These are phyloP conservation scores for Agrostemma githago DNA, from an alignment of 148 eudicot species.

Conservation along the genomic window DNA sequence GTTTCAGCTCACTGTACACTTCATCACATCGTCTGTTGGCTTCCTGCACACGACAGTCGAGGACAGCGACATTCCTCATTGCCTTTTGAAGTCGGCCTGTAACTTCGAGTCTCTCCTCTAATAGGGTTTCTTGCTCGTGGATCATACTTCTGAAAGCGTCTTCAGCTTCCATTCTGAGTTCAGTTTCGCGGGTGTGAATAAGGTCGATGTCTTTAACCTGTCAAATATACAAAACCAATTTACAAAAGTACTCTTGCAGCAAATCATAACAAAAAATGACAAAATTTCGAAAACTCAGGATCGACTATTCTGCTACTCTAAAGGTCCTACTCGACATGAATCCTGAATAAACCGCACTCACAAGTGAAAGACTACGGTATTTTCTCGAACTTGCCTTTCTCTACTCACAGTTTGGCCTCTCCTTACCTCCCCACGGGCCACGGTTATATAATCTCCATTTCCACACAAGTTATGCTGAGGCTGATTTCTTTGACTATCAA, in stretches of 20 bases:
- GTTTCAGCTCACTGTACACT: constrained; percentile 53
- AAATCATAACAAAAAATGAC: background rate
- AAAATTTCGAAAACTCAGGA: background rate
- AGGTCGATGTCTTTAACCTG: constrained; percentile 58
- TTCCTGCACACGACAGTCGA: constrained; percentile 59
- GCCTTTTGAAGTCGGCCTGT: constrained; percentile 51
- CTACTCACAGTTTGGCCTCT: too few species aligned
- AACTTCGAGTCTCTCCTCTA: constrained; percentile 43
- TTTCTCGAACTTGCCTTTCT: too few species aligned
- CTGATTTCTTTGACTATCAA: background rate
- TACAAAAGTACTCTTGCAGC: background rate
- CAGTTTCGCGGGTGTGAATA: constrained; percentile 38
- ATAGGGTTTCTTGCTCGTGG: constrained; percentile 54
- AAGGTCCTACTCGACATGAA: background rate
- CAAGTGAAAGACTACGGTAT: too few species aligned
- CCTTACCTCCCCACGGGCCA: too few species aligned
- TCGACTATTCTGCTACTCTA: background rate
- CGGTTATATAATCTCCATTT: background rate
- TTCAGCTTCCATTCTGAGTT: constrained; percentile 53
- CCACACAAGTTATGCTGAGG: background rate
- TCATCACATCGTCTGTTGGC: constrained; percentile 58
- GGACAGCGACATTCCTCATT: constrained; percentile 61
- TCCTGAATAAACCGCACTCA: background rate
- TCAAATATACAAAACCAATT: constrained; percentile 5
- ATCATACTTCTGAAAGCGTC: constrained; percentile 40